Evolutionary conservation across 140 eudicot species (phyloP).

Genomic region (Ambrosia hybrid): DNA sequence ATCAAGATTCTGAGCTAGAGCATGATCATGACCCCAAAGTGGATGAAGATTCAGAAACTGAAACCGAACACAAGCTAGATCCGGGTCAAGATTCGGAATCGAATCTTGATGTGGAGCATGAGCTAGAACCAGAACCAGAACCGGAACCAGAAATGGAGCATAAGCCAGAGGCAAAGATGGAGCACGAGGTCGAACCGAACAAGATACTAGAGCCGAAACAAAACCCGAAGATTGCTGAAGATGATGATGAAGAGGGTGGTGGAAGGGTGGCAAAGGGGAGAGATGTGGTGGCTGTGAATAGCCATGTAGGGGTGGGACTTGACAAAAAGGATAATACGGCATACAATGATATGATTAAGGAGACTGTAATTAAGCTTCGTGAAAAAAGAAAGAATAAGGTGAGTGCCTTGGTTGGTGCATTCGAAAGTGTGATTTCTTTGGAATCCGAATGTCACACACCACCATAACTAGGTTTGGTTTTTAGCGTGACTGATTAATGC

Average conservation of each 20-base stretch:
- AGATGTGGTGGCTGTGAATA: slow-evolving; percentile 11
- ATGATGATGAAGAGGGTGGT: background rate
- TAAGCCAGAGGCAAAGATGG: background rate
- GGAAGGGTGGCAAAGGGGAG: background rate
- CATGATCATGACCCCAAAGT: background rate
- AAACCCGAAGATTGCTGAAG: background rate
- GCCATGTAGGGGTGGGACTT: slow-evolving; percentile 21
- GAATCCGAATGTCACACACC: slow-evolving; percentile 26
- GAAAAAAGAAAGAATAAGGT: slow-evolving; percentile 53
- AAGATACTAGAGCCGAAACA: slow-evolving; percentile 10
- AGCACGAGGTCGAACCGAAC: background rate
- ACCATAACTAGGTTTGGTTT: too few relatives aligned
- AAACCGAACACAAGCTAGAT: background rate
- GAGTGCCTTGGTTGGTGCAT: slow-evolving; percentile 69
- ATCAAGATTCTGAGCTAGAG: background rate
- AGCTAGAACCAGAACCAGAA: background rate
- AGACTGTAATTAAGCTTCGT: slow-evolving; percentile 50
- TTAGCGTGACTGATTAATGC: too few relatives aligned
- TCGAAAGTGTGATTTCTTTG: slow-evolving; percentile 61
- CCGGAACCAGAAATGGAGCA: background rate
- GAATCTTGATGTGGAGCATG: background rate
- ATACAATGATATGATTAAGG: slow-evolving; percentile 59
- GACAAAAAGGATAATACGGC: slow-evolving; percentile 34
- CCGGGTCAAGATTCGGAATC: background rate
- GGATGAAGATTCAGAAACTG: background rate